Evolutionary conservation across 2,329 filamentous ascomycete species (phyloP).

Genomic region (Pseudogymnoascus sp.): DNA sequence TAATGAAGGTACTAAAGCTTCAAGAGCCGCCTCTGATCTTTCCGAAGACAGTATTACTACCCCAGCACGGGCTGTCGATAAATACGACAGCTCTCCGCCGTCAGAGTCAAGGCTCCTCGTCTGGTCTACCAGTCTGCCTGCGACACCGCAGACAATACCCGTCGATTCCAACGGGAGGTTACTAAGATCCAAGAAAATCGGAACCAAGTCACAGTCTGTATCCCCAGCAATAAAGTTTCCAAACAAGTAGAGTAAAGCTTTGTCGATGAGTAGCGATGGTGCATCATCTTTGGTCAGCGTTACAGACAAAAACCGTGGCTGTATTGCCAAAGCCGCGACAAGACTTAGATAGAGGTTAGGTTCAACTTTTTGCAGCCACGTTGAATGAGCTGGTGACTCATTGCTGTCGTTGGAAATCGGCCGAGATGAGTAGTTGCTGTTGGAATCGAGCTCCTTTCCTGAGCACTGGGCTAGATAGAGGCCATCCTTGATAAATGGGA

Average conservation of each 20-base stretch:
- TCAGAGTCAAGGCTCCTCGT: slow-evolving; percentile 37
- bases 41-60: slow-evolving; percentile 78
- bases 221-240: slow-evolving; percentile 70
- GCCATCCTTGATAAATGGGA: slow-evolving; percentile 60
- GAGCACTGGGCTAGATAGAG: slow-evolving; percentile 79
- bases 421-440: slow-evolving; percentile 29
- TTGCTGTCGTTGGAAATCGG: slow-evolving; percentile 32
- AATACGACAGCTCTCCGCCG: slow-evolving; percentile 73
- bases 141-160: slow-evolving; percentile 91
- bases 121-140: slow-evolving; percentile 70
- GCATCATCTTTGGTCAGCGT: slow-evolving; percentile 68
- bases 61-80: slow-evolving; percentile 81
- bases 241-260: slow-evolving; percentile 56
- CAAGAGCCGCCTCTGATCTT: slow-evolving; percentile 66
- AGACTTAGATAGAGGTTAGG: slow-evolving; percentile 56
- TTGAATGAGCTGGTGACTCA: slow-evolving; percentile 23
- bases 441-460: slow-evolving; percentile 39
- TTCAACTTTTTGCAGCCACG: slow-evolving; percentile 55
- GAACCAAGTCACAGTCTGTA: slow-evolving; percentile 65
- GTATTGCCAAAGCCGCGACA: slow-evolving; percentile 52
- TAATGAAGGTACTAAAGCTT: slow-evolving; percentile 36
- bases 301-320: slow-evolving; percentile 65
- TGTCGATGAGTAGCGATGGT: slow-evolving; percentile 66
- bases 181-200: slow-evolving; percentile 81
- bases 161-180: slow-evolving; percentile 80